Base-by-base conservation (phyloP, 2,329 filamentous ascomycete genomes). In the Colletotrichum gigasporum region DNA sequence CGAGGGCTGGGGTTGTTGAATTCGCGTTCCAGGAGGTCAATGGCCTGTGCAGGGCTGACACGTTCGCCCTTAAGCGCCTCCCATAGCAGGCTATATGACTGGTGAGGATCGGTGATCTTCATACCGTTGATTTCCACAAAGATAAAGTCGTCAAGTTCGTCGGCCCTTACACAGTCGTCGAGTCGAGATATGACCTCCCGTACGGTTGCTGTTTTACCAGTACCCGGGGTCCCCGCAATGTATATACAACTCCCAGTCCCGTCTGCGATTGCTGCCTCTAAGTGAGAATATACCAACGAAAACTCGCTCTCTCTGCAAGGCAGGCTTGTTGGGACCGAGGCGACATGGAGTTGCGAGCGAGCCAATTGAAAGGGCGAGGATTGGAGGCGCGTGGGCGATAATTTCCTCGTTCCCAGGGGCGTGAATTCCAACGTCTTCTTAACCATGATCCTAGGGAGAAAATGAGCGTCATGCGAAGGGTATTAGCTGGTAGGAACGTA, bases 101-200 rank as follows among this genome's bases (percentile, higher is more conserved):
- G 96, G 73, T 98, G 94, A 1, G 96, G 95, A 75, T 99, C 96
- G 0, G 96, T 97, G 70, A 99, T 94, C 81, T 99, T 99, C 96
- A 99, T 98, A 69, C 96, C 96, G 77, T 99, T 99, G 80, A 99
- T 98, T 77, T 99, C 96, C 67, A 99, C 94, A 70, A 99, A 99
- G 63, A 97, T 97, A 77, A 99, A 99, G 75, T 98, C 95, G 72
- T 99, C 96, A 41, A 99, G 85, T 77, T 98, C 95, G 72, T 99
- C 96, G 7, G 91, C 89, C 48, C 88, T 85, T 1, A 98, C 96
- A 1, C 93, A 90, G n/a, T 91, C 88, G 70, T 98, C 95, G 8
- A 99, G 85, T 66, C 94, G 91, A 5, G 91, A 89, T 14, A 99
- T 91, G 1, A 98, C 96, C 77, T 99, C 96, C 48, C 96, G 91